Base-by-base conservation (phyloP, 2,329 filamentous ascomycete genomes). In the Trichoderma atrobrunneum region DNA sequence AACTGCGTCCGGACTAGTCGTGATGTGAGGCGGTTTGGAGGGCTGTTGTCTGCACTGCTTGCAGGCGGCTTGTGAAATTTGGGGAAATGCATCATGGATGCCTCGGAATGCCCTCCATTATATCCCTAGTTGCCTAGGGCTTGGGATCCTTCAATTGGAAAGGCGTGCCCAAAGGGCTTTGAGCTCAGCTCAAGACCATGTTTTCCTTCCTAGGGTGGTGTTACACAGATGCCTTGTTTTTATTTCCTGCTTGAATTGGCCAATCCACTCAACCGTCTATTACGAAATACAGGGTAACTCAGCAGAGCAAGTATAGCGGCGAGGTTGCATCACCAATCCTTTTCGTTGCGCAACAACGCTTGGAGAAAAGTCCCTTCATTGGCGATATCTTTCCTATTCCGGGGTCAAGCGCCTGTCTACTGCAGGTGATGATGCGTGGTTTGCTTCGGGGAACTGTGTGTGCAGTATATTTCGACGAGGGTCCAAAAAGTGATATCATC, bases 401-500 rank as follows among this genome's bases (percentile, higher is more conserved):
- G 26, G 62, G 32, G 11, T 39, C 32, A n/a, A 57, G 30, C 51
- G 28, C 36, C 39, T 14, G n/a, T 11, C 32, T 56, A 26, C 63
- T 69, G 66, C 66, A 69, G 66, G 66, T 32, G 26, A 34, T 69
- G 66, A 60, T 69, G 66, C 26, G 39, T 43, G 24, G 54, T 24
- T 18, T 36, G 24, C 56, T 51, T 39, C 54, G 61, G 32, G 54
- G 36, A 21, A 32, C 48, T 4, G 64, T 30, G 64, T 39, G 32
- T 34, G 65, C 18, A 59, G 54, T 21, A 26, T 34, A 34, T 43
- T 48, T 48, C 56, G 56, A 21, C 30, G 36, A 69, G 56, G 56
- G 54, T 48, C n/a, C n/a, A 28, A 32, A 32, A 60, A 30, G 66
- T 69, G 66, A 69, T 69, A 61, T 69, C 66, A 69, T 61, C 66